These are phyloP conservation scores for Sporisorium iseilematis-ciliati DNA, from an alignment of 1,284 basidiomycete genomes.

Conservation along the genomic window DNA sequence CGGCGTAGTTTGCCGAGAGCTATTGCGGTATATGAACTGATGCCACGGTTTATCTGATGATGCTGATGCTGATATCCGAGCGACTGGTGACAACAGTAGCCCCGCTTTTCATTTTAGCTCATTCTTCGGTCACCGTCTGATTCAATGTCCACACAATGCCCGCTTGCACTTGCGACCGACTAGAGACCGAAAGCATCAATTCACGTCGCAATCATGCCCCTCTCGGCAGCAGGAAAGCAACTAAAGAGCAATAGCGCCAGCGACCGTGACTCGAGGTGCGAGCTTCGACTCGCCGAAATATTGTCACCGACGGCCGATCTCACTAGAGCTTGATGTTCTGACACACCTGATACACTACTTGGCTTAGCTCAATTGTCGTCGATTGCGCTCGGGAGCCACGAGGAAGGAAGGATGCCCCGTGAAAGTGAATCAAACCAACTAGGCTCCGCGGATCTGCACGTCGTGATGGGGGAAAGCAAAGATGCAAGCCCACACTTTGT, in stretches of 20 bases:
- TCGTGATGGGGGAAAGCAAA: no score
- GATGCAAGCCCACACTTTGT: no score
- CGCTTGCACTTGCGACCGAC: background rate
- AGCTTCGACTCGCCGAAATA: background rate
- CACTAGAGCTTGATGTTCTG: background rate
- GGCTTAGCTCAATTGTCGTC: background rate
- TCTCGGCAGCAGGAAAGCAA: background rate
- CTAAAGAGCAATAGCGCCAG: background rate
- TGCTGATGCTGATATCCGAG: background rate
- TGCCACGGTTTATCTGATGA: no score
- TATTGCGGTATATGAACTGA: background rate
- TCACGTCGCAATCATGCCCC: background rate
- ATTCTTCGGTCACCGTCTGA: background rate
- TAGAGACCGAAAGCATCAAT: background rate
- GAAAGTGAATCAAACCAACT: background rate
- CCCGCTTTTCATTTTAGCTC: constrained; percentile 1
- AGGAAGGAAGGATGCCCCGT: background rate
- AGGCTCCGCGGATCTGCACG: no score
- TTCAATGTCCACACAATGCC: background rate
- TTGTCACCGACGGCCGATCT: background rate
- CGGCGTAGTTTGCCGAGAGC: background rate
- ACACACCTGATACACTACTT: background rate
- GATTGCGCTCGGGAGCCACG: background rate
- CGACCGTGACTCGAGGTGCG: constrained; percentile 1
- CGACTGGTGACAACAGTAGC: background rate